Evolutionary conservation across 148 eudicot species (phyloP).

Genomic region (Rhododendron ovatum): DNA sequence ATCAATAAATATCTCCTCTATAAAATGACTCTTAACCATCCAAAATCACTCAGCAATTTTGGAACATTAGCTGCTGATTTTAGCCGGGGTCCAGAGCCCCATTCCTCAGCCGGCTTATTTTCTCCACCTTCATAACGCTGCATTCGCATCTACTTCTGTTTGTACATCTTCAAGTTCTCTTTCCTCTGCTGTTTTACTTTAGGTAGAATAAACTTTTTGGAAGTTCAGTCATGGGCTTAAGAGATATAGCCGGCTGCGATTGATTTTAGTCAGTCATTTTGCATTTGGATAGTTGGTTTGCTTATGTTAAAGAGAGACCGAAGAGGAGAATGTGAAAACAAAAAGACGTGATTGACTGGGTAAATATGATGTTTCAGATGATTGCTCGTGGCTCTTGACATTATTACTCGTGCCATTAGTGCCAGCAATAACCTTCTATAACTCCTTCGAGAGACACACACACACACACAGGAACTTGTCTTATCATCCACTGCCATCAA

Average conservation of each 20-base stretch:
- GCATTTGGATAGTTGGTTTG: background rate
- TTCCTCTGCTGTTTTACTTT: background rate
- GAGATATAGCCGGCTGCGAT: background rate
- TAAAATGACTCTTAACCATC: no score
- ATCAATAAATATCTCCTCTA: background rate
- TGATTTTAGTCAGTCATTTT: background rate
- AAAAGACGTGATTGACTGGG: background rate
- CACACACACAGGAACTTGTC: background rate
- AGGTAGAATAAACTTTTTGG: background rate
- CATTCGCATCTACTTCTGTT: background rate
- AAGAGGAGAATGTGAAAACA: background rate
- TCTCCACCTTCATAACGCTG: background rate
- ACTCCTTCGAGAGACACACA: background rate
- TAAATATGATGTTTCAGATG: background rate
- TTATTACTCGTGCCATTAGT: background rate
- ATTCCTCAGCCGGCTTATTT: background rate
- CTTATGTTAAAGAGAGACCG: background rate
- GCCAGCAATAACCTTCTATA: background rate
- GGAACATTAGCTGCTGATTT: background rate
- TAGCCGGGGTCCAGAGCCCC: background rate
- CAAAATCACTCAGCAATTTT: background rate
- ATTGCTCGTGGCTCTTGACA: background rate
- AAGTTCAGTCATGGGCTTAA: background rate
- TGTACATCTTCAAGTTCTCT: background rate
- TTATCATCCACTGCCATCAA: background rate